These are phyloP conservation scores for Tillandsia leiboldiana DNA, from an alignment of 176 grass and related monocot species.

Conservation along the genomic window DNA sequence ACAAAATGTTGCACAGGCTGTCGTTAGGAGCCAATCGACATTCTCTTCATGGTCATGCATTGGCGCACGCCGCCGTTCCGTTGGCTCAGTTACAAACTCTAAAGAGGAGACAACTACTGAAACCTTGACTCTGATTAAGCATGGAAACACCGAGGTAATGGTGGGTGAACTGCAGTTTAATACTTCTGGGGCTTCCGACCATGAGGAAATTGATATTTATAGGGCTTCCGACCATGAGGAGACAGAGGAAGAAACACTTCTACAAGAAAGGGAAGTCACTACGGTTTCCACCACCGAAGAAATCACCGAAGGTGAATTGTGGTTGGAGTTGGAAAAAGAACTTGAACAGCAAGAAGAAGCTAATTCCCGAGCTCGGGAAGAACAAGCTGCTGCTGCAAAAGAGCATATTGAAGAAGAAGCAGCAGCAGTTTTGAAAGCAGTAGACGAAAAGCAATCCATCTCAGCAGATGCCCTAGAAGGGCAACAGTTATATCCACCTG, in stretches of 20 bases:
- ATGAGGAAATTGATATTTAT: conserved; percentile 27
- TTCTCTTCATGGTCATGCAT: conserved; percentile 97
- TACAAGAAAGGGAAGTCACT: conserved; percentile 43
- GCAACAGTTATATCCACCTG: conserved; percentile 90
- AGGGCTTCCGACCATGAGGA: conserved; percentile 46
- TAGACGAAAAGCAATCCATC: conserved; percentile 46
- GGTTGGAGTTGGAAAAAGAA: conserved; percentile 85
- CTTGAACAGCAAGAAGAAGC: conserved; percentile 36
- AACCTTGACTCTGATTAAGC: conserved; percentile 33
- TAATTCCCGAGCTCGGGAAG: conserved; percentile 19
- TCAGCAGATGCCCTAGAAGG: conserved; percentile 43
- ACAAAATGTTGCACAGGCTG: conserved; percentile 88
- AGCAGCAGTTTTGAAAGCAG: conserved; percentile 35
- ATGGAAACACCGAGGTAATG: conserved; percentile 22
- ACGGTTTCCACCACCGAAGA: conserved; percentile 40
- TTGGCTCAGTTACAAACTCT: conserved; percentile 36
- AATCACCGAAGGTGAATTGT: conserved; percentile 63
- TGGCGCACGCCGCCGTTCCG: conserved; percentile 63
- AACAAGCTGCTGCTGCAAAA: conserved; percentile 27
- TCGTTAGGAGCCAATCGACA: conserved; percentile 66
- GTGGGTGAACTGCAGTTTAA: conserved; percentile 48
- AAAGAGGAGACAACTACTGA: conserved; percentile 41
- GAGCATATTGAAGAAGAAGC: conserved; percentile 39
- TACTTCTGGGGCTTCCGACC: conserved; percentile 39
- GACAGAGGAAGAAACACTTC: conserved; percentile 58